Evolutionary conservation across 352 stramenopile genomes (phyloP).

Genomic region (Globisporangium cylindrosporum): DNA sequence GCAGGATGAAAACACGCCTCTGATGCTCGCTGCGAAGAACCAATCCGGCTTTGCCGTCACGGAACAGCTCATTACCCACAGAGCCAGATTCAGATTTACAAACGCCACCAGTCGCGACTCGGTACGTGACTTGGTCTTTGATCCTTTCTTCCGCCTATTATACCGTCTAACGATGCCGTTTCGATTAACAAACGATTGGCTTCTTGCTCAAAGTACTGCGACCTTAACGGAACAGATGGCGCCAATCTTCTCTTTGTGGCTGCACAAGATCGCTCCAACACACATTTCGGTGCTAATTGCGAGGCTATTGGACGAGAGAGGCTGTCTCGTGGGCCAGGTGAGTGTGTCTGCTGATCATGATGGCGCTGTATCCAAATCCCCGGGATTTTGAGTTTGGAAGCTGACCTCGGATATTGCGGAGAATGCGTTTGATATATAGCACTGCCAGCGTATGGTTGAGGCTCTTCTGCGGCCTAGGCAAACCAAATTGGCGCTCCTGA

Average conservation of each 20-base stretch:
- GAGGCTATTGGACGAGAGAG: neutral
- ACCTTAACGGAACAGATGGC: neutral
- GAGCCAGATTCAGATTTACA: neutral
- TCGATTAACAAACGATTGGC: neutral
- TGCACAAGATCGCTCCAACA: neutral
- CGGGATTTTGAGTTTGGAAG: neutral
- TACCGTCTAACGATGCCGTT: neutral
- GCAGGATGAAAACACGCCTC: neutral
- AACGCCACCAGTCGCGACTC: conserved; percentile 1
- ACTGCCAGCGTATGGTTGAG: conserved; percentile 10
- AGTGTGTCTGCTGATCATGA: neutral
- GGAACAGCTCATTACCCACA: conserved; percentile 1
- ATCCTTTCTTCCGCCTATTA: too few species aligned
- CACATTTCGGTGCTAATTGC: neutral
- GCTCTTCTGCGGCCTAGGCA: conserved; percentile 23
- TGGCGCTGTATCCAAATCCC: neutral
- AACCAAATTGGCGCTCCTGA: conserved; percentile 21
- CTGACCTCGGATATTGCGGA: neutral
- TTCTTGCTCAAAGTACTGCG: too few species aligned
- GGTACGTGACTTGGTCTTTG: neutral
- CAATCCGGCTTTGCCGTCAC: neutral
- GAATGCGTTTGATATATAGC: conserved; percentile 1
- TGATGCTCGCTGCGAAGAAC: neutral
- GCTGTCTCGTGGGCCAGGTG: neutral
- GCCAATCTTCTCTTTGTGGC: conserved; percentile 2